phyloP scores from a whole-genome alignment of 345 rosid species.

The Theobroma cacao region DNA sequence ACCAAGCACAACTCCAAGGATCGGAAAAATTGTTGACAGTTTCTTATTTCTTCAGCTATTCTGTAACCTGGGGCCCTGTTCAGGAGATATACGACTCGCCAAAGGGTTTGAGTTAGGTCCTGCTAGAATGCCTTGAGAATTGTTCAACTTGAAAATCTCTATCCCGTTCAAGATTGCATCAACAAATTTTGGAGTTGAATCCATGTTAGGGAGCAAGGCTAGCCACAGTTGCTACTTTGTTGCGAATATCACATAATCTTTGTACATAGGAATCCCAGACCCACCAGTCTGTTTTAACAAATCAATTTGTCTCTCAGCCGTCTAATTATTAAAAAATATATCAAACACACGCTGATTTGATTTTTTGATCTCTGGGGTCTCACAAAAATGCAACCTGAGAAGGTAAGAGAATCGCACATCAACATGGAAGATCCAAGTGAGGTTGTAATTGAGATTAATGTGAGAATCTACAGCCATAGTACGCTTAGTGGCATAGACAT shows the following conservation, averaged over 20 bases:
- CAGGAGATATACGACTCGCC: not conserved
- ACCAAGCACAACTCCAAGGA: not conserved
- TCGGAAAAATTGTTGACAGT: not conserved
- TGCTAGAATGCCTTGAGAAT: constrained; percentile 4
- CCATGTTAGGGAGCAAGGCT: constrained; percentile 17
- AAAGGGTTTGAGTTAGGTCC: constrained; percentile 27
- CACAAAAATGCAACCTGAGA: constrained; percentile 31
- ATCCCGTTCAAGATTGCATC: constrained; percentile 41
- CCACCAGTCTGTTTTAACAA: constrained; percentile 11
- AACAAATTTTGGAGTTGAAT: not conserved
- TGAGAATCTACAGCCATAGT: not conserved
- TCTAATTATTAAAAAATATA: constrained; percentile 24
- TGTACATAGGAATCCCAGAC: constrained; percentile 25
- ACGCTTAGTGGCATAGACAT: constrained; percentile 25
- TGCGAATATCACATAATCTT: constrained; percentile 20
- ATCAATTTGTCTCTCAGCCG: not conserved
- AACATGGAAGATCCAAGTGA: constrained; percentile 35
- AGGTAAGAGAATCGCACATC: constrained; percentile 34
- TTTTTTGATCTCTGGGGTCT: not conserved
- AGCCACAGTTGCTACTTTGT: constrained; percentile 11
- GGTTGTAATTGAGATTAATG: constrained; percentile 15
- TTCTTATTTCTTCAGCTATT: not conserved
- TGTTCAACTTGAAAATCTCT: constrained; percentile 37
- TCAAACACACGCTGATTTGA: constrained; percentile 9
- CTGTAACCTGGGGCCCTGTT: not conserved